These are phyloP conservation scores for Diplosphaera chodatii DNA, from an alignment of 139 green algal genomes.

Conservation along the genomic window DNA sequence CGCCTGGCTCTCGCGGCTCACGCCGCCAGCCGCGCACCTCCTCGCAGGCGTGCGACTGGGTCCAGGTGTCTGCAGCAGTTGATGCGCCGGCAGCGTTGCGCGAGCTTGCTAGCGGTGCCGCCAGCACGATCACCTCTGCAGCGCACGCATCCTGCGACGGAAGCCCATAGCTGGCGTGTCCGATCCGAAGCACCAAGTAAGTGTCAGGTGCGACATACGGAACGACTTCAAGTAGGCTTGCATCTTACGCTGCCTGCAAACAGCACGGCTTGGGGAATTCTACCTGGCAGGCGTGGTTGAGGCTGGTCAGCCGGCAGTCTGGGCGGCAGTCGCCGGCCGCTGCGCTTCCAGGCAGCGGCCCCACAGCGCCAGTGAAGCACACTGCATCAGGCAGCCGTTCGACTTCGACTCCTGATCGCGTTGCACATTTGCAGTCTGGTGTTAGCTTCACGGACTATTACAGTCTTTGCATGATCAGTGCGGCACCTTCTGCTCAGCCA, in stretches of 20 bases:
- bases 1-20: background rate
- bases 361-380: constrained; percentile 40
- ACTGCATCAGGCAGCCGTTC: constrained; percentile 26
- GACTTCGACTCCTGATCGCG: constrained; percentile 17
- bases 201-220: too few relatives aligned
- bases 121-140: constrained; percentile 26
- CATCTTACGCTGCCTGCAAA: too few relatives aligned
- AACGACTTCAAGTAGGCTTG: too few relatives aligned
- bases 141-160: constrained; percentile 23
- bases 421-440: too few relatives aligned
- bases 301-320: constrained; percentile 31
- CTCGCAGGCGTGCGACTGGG: background rate
- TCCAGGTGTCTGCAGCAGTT: constrained; percentile 12
- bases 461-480: too few relatives aligned
- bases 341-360: constrained; percentile 7
- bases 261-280: too few relatives aligned
- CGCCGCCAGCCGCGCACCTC: constrained; percentile 24
- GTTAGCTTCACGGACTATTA: too few relatives aligned
- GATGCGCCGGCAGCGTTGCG: constrained; percentile 21
- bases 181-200: too few relatives aligned
- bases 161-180: too few relatives aligned
- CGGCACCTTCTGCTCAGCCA: too few relatives aligned
- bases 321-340: constrained; percentile 12
- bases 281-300: constrained; percentile 8
- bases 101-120: constrained; percentile 16